Evolutionary conservation across 225 moss, liverwort and hornwort genomes (phyloP), one percentile per base, ranked within the genome.

Genomic region (Marchantia polymorpha): DNA sequence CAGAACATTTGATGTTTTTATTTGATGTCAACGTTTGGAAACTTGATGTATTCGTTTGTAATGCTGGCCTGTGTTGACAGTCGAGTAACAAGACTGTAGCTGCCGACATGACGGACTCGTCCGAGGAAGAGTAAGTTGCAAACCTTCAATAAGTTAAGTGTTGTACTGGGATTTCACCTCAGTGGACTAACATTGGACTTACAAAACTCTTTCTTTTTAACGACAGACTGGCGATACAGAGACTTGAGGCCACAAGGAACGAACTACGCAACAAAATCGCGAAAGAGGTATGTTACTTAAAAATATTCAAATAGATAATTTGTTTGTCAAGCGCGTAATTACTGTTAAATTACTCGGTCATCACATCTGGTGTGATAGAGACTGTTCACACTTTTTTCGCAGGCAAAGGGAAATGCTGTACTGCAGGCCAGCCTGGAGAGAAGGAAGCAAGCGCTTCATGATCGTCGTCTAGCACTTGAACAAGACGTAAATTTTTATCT

Each of bases 341-440:
- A 2, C 39, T 39, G 39, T 39, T 39, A 39, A 39, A 2, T 5
- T 39, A 39, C 39, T 39, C 39, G 2, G 39, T 39, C 39, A 39
- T 39, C 39, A 39, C 3, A 39, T 39, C 39, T 39, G 39, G 39
- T 39, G 39, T 39, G 39, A 39, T 39, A 11, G 27, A 66, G 30
- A 29, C 23, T 69, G 47, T 69, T 7, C 22, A 59, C 60, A 46
- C n/a, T 25, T 7, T 50, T 26, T 46, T n/a, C 64, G 64, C 88
- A 99, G 92, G 93, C 91, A 10, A 94, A 99, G 84, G 94, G 89
- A 61, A 99, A 92, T 89, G 91, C 93, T 49, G 93, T 91, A 5
- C 83, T 94, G 84, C 93, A 93, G 89, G 94, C 97, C 58, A 93
- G 92, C 66, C 85, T 99, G 89, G 92, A 99, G 85, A 92, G 92